Evolutionary conservation across 2,329 filamentous ascomycete genomes (phyloP), one percentile per base, ranked within the genome.

Genomic region (Dactylellina cionopaga): DNA sequence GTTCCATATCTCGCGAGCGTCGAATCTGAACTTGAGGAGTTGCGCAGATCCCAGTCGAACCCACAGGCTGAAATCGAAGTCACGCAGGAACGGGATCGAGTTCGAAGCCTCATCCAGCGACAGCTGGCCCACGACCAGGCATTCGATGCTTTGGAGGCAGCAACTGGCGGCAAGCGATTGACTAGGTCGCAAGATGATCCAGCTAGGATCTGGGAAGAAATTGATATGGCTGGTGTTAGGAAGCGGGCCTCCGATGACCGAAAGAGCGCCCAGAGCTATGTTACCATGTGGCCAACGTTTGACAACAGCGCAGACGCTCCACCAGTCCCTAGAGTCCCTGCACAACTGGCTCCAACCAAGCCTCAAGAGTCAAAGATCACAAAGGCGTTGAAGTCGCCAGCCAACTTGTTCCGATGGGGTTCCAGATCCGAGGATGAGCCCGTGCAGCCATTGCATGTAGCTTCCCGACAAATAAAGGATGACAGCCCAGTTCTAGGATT

Each of bases 191-290:
- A 72, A 37, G 49, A 52, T 9, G 59, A 72, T 15, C 52, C 68
- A 49, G 35, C 59, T 54, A 72, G 65, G 29, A 72, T 72, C 39
- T 72, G 68, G 68, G 41, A 62, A 24, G 59, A 72, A 46, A 72
- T 72, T 35, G 59, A 72, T 49, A 35, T 72, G 15, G 31, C 59
- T 29, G 52, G 19, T 37, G 52, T 41, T n/a, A 51, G 51, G 27
- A 52, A 62, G 31, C 17, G 44, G 11, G 41, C 41, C 5, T 15
- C 27, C 35, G 15, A 43, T 24, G 68, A 72, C 24, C 59, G 59
- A 47, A 47, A 37, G 17, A 59, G 68, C 33, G 46, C 25, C 27
- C 43, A 60, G 15, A 71, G 65, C 24, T 39, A 44, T 10, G 25
- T 63, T 9, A 72, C 68, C 17, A 46, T 58, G 19, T 58, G 52